Conservation (phyloP, 352 stramenopile species). For the Globisporangium mamillatum region DNA sequence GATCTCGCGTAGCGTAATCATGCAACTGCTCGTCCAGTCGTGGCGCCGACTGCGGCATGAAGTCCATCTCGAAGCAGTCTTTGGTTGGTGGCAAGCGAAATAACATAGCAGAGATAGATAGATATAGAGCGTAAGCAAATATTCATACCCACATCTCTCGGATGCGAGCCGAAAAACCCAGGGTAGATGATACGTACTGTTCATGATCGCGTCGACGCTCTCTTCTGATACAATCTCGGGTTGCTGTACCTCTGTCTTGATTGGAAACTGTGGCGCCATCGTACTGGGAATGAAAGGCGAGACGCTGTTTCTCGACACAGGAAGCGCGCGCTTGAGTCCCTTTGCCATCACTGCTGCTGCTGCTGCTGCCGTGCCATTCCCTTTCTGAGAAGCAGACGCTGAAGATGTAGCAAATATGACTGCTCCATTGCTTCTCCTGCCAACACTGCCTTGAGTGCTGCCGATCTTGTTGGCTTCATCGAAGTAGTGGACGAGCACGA, state of each 20-base stretch:
- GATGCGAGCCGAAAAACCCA: too few species aligned
- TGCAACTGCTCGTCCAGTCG: neutral
- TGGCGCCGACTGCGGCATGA: conserved; percentile 19
- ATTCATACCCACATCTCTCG: too few species aligned
- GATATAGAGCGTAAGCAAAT: too few species aligned
- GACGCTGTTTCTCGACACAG: conserved; percentile 2
- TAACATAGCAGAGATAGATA: neutral
- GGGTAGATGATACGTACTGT: conserved; percentile 27
- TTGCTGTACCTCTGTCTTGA: conserved; percentile 10
- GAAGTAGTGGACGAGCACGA: conserved; percentile 88
- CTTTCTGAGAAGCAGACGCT: neutral
- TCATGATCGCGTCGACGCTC: conserved; percentile 53
- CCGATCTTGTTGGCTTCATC: conserved; percentile 62
- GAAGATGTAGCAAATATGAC: neutral
- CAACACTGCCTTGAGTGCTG: neutral
- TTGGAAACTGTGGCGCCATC: conserved; percentile 8
- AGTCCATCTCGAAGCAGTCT: conserved; percentile 64
- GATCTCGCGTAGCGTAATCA: neutral
- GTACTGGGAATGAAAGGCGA: neutral
- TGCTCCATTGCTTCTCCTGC: neutral
- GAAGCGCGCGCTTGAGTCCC: conserved; percentile 37
- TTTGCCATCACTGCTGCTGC: conserved; percentile 13
- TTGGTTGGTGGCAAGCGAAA: neutral
- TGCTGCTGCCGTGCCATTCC: neutral
- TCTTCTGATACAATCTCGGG: conserved; percentile 19